Evolutionary conservation across 2,329 filamentous ascomycete genomes (phyloP).

Genomic region (Lachnellula hyalina): DNA sequence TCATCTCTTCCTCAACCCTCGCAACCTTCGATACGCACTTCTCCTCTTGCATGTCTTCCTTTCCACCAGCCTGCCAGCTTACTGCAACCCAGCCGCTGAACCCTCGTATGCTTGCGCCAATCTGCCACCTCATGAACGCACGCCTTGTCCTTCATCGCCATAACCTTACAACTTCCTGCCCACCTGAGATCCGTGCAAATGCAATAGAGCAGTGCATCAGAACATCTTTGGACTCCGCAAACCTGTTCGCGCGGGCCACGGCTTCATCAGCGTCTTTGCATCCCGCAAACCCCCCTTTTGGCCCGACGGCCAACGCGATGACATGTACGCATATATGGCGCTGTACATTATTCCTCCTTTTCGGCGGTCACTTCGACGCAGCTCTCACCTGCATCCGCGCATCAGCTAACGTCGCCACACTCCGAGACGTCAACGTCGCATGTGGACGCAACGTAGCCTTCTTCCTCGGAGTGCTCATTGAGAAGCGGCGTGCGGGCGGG

Average conservation of each 20-base stretch:
- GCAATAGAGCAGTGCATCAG: constrained; percentile 74
- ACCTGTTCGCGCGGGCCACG: constrained; percentile 64
- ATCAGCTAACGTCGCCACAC: constrained; percentile 63
- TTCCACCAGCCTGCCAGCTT: constrained; percentile 69
- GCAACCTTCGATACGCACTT: constrained; percentile 81
- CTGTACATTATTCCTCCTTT: constrained; percentile 72
- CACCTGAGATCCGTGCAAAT: constrained; percentile 57
- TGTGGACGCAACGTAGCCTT: constrained; percentile 80
- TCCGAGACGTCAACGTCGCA: constrained; percentile 65
- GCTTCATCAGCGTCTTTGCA: constrained; percentile 34
- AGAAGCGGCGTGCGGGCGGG: constrained; percentile 43
- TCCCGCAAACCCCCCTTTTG: constrained; percentile 31
- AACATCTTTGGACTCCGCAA: constrained; percentile 72
- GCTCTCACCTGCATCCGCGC: constrained; percentile 70
- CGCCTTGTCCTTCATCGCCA: constrained; percentile 85
- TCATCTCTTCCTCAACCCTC: constrained; percentile 61
- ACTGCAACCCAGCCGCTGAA: constrained; percentile 63
- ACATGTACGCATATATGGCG: constrained; percentile 84
- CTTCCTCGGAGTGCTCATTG: constrained; percentile 65
- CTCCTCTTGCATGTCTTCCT: constrained; percentile 64
- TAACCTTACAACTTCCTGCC: constrained; percentile 71
- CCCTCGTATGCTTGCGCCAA: constrained; percentile 66
- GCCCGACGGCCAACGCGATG: constrained; percentile 54
- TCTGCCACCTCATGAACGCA: constrained; percentile 74
- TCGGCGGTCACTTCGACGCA: constrained; percentile 66